These are phyloP conservation scores for Cladosporium velox DNA, from an alignment of 2,329 filamentous ascomycete species.

Conservation along the genomic window DNA sequence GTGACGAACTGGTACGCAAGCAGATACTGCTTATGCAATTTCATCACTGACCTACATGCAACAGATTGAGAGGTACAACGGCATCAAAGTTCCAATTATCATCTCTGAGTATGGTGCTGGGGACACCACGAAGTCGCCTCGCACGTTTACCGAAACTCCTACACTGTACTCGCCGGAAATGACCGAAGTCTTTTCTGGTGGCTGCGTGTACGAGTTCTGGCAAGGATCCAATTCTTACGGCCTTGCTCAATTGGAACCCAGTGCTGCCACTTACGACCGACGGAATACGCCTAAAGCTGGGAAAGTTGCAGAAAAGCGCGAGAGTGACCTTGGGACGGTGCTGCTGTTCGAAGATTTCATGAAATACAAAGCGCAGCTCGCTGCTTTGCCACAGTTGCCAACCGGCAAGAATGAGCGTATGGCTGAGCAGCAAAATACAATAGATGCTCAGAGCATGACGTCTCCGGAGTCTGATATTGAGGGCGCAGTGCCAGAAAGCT, in stretches of 20 bases:
- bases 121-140: neutral
- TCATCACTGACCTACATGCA: neutral
- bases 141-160: slow-evolving; percentile 20
- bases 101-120: slow-evolving; percentile 23
- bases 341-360: slow-evolving; percentile 25
- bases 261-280: neutral
- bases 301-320: slow-evolving; percentile 20
- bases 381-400: neutral
- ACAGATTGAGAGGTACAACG: slow-evolving; percentile 10
- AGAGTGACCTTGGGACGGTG: slow-evolving; percentile 20
- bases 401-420: neutral
- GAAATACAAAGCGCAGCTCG: slow-evolving; percentile 25
- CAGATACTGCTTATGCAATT: neutral
- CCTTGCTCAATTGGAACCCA: slow-evolving; percentile 5
- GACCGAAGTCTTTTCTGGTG: slow-evolving; percentile 24
- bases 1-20: neutral
- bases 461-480: neutral
- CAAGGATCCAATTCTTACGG: slow-evolving; percentile 19
- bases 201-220: slow-evolving; percentile 25
- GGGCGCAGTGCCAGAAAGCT: neutral
- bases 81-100: slow-evolving; percentile 19
- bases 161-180: slow-evolving; percentile 21
- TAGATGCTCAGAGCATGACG: neutral
- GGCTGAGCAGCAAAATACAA: neutral
- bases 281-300: neutral